Evolutionary conservation across 169 alveolate genomes (phyloP).

Genomic region (Perkinsus marinus): DNA sequence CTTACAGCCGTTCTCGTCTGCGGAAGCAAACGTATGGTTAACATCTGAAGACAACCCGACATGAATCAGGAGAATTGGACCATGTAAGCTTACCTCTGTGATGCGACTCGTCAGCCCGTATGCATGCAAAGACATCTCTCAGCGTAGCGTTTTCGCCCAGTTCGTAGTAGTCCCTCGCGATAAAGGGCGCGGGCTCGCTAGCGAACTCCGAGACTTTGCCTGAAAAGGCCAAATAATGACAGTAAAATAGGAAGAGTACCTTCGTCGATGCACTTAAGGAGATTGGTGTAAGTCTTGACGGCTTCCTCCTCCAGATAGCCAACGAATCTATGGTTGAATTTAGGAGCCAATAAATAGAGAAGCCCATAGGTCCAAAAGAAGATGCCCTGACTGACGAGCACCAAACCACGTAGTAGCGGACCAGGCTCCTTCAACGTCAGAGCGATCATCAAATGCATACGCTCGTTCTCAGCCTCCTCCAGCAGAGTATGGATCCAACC

Average conservation of each 20-base stretch:
- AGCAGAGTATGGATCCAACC: constrained; percentile 48
- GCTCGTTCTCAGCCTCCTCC: constrained; percentile 57
- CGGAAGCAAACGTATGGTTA: background rate
- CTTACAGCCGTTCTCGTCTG: background rate
- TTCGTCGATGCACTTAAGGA: constrained; percentile 30
- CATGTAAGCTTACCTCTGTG: constrained; percentile 13
- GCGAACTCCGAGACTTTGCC: constrained; percentile 1
- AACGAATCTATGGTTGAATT: constrained; percentile 46
- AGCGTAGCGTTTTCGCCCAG: constrained; percentile 10
- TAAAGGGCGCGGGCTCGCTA: constrained; percentile 8
- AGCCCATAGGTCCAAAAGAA: constrained; percentile 37
- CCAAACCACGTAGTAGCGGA: constrained; percentile 18
- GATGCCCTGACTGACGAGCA: constrained; percentile 34
- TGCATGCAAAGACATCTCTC: background rate
- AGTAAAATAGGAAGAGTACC: background rate
- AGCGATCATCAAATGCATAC: constrained; percentile 47
- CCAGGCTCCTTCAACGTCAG: constrained; percentile 23
- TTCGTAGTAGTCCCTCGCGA: constrained; percentile 11
- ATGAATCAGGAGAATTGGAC: too few relatives aligned
- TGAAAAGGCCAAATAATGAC: too few relatives aligned
- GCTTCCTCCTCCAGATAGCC: constrained; percentile 63
- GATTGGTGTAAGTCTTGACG: constrained; percentile 42
- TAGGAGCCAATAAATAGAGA: constrained; percentile 36
- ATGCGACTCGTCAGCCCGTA: constrained; percentile 17
- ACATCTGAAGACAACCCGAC: background rate